Conservation (phyloP, 2,329 filamentous ascomycete species). For the Alternaria panax region DNA sequence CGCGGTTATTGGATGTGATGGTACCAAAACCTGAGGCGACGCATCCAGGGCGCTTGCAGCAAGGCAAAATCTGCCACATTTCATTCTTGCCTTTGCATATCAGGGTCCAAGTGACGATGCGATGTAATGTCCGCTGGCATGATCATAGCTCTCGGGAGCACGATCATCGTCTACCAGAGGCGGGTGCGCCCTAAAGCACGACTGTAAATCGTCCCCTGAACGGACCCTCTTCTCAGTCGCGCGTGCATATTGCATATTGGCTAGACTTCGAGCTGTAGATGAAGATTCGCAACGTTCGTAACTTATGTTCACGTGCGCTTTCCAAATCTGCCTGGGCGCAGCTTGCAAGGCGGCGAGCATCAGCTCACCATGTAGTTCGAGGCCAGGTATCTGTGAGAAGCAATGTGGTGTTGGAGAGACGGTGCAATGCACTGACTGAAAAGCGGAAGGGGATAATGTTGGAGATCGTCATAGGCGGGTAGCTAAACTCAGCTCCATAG, state of each 20-base stretch:
- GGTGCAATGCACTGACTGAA: background rate
- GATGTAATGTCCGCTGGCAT: background rate
- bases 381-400: no score
- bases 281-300: no score
- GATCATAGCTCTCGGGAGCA: background rate
- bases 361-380: no score
- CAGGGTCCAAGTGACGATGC: background rate
- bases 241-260: background rate
- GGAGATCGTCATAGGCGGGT: background rate
- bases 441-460: background rate
- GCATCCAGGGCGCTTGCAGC: background rate
- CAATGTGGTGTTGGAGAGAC: no score
- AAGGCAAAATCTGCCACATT: background rate
- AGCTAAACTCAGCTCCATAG: constrained; percentile 15
- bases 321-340: no score
- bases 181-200: background rate
- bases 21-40: background rate
- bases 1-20: background rate
- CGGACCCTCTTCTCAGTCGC: background rate
- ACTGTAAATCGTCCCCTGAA: no score
- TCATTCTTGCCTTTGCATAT: background rate
- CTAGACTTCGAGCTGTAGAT: background rate
- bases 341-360: no score
- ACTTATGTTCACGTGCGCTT: no score
- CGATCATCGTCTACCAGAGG: background rate